A percentile compares a stretch with the other conserved stretches of the same genome.
Conservation (phyloP, 2,329 filamentous ascomycete species). For the Arachnomyces sp. region DNA sequence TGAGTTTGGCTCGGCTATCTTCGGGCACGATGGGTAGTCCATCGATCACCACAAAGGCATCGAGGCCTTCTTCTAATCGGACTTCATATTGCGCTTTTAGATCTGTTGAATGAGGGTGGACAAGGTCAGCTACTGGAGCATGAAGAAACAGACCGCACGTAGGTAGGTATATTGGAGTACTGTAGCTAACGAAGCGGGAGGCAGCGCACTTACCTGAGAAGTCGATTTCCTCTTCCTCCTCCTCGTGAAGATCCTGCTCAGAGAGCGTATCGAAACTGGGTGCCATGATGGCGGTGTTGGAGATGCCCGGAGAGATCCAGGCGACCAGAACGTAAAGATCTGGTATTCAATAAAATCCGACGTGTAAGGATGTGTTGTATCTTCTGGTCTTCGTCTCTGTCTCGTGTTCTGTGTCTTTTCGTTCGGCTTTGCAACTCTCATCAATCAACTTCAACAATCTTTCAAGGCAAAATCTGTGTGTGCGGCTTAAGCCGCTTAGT, state of each 20-base stretch:
- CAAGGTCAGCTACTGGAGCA: constrained; percentile 23
- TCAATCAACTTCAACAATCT: constrained; percentile 2
- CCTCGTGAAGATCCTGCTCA: constrained; percentile 84
- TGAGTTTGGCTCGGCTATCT: constrained; percentile 85
- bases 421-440: constrained; percentile 1
- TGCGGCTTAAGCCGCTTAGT: constrained; percentile 14
- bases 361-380: background rate
- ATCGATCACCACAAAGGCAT: constrained; percentile 93
- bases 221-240: constrained; percentile 89
- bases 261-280: constrained; percentile 86
- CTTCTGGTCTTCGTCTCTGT: constrained; percentile 4
- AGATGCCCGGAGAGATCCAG: constrained; percentile 12
- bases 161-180: constrained; percentile 2
- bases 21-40: constrained; percentile 83
- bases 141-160: constrained; percentile 11
- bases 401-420: constrained; percentile 3
- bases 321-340: constrained; percentile 18
- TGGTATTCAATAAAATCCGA: constrained; percentile 10
- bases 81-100: constrained; percentile 92
- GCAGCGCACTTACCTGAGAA: constrained; percentile 61
- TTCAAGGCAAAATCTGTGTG: constrained; percentile 15
- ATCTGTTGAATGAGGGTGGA: constrained; percentile 44
- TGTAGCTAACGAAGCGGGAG: constrained; percentile 6
- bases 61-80: constrained; percentile 88
- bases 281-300: constrained; percentile 62